Evolutionary conservation across 129 eudicot genomes (phyloP), one percentile per base, ranked within the genome.

Genomic region (Artemisia annua): DNA sequence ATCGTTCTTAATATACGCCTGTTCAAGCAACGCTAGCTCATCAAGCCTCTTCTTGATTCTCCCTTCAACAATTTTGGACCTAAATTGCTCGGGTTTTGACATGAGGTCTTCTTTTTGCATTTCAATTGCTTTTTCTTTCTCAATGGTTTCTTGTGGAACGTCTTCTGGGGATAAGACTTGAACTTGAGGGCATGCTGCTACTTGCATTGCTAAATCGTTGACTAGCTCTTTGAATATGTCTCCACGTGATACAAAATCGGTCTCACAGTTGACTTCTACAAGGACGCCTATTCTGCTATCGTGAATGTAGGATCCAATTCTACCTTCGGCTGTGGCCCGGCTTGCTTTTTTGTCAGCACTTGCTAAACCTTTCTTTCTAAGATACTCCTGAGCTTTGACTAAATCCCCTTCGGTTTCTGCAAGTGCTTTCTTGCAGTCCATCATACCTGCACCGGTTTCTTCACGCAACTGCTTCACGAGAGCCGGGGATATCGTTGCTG

Each of bases 401-500:
- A 94, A 63, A 78, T 94, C 97, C 0, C 99, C 97, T 49, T 79
- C 87, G 4, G 91, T 81, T 80, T 94, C 99, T 60, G 85, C 72
- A 0, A 94, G 83, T 20, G 99, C 99, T 54, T 81, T 86, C 74
- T 94, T 94, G 88, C 97, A 94, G 71, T 90, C 99, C 99, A 94
- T 94, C 99, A 94, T 94, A 43, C 99, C 99, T 26, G 99, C 97
- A 76, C 99, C 99, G 0, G 99, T 84, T 83, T 90, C 97, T 20
- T 90, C 92, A 26, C 96, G 94, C 26, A 94, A 76, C 65, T 94
- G 93, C 83, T 94, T 94, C 49, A 94, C 99, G 1, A 94, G 89
- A 52, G 87, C 83, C 0, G 99, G 96, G 20, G 99, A 80, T 70
- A 94, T 83, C 35, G 80, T 70, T 57, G 88, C 96, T 88, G 83